Conservation (phyloP, 306 rosid species). For the Cicer cuneatum region DNA sequence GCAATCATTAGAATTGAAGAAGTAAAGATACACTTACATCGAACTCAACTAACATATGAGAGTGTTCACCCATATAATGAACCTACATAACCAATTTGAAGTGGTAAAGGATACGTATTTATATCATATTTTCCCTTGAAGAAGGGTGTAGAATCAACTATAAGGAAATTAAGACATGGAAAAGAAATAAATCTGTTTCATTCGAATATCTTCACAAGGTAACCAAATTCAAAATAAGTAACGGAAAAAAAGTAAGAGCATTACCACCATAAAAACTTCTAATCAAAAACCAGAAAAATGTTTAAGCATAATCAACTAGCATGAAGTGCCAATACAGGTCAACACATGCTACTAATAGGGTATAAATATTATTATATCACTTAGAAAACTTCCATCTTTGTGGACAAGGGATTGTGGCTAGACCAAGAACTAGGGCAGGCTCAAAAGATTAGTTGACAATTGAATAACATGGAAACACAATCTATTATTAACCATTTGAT, state of each 20-base stretch:
- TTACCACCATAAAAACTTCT: neutral
- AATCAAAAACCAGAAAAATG: neutral
- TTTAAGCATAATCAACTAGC: neutral
- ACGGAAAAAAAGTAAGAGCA: neutral
- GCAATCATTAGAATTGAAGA: neutral
- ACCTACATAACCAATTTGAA: constrained; percentile 3
- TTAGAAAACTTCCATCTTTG: neutral
- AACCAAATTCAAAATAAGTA: neutral
- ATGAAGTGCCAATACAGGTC: neutral
- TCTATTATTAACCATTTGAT: neutral
- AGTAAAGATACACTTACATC: neutral
- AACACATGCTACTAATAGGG: neutral
- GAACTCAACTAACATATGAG: constrained; percentile 12
- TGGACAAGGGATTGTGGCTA: neutral
- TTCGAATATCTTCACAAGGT: constrained; percentile 7
- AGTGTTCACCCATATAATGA: constrained; percentile 13
- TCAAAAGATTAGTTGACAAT: neutral
- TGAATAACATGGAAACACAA: neutral
- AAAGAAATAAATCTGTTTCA: constrained; percentile 2
- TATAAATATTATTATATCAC: neutral
- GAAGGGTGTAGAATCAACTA: constrained; percentile 12
- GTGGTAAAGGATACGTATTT: constrained; percentile 1
- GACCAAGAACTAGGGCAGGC: neutral
- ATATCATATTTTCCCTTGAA: neutral
- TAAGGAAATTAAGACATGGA: neutral